Percentiles rank a stretch among this genome's conserved stretches.
Conservation (phyloP, 2,329 filamentous ascomycete species). For the Plenodomus biglobosus region DNA sequence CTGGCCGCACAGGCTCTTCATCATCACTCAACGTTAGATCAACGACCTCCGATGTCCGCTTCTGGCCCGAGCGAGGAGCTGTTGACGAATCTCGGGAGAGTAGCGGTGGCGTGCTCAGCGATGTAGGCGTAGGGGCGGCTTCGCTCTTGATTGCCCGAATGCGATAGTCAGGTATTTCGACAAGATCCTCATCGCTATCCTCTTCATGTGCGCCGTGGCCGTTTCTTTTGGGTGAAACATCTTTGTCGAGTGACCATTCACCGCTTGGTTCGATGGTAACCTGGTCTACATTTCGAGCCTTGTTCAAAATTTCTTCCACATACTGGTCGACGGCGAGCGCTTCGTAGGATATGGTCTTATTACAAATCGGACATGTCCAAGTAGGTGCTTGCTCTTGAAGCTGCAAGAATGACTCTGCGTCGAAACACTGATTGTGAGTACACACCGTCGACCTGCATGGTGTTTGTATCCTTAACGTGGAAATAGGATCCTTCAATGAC, state of each 20-base stretch:
- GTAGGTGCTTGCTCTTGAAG: constrained; percentile 95
- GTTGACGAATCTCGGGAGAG: constrained; percentile 48
- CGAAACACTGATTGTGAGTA: constrained; percentile 91
- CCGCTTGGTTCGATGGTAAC: constrained; percentile 90
- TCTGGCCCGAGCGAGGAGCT: constrained; percentile 42
- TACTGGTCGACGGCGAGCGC: constrained; percentile 88
- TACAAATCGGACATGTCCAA: constrained; percentile 95
- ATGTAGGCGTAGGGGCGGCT: constrained; percentile 39
- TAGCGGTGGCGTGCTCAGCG: constrained; percentile 49
- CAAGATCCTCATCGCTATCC: constrained; percentile 49
- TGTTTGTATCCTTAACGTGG: constrained; percentile 75
- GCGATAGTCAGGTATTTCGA: constrained; percentile 48
- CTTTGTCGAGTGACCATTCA: constrained; percentile 63
- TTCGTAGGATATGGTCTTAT: constrained; percentile 77
- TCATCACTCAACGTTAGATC: constrained; percentile 54
- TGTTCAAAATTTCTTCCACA: constrained; percentile 80
- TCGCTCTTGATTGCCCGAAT: constrained; percentile 47
- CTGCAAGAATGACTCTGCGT: constrained; percentile 87
- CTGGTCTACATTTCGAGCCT: constrained; percentile 74
- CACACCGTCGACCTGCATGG: constrained; percentile 81
- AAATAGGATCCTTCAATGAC: constrained; percentile 90
- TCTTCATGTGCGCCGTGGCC: constrained; percentile 44
- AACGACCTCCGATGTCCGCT: constrained; percentile 51
- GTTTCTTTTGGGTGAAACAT: constrained; percentile 42
- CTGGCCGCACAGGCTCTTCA: constrained; percentile 46